Percentiles rank a stretch among this genome's conserved stretches.
Conservation (phyloP, 2,329 filamentous ascomycete genomes). For the Beauveria sp. region DNA sequence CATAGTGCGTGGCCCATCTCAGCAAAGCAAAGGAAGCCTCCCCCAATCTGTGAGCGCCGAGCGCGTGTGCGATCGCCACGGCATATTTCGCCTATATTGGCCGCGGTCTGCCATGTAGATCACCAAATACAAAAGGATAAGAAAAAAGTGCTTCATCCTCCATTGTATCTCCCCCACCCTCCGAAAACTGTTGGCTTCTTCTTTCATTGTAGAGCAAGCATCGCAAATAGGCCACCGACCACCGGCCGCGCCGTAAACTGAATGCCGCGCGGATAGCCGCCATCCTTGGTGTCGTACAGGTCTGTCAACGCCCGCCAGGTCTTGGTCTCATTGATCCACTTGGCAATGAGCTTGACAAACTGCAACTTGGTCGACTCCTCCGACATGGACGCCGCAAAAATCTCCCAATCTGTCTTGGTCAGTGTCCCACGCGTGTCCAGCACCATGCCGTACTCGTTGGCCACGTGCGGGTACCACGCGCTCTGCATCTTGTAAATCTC, state of each 20-base stretch:
- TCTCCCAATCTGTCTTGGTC: conserved; percentile 82
- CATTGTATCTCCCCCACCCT: too few relatives aligned
- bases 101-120: background rate
- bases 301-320: conserved; percentile 69
- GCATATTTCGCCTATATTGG: background rate
- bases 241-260: conserved; percentile 75
- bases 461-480: conserved; percentile 64
- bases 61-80: background rate
- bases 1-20: background rate
- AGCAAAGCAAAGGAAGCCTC: background rate
- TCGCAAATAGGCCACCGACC: conserved; percentile 70
- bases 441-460: conserved; percentile 70
- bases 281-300: conserved; percentile 64
- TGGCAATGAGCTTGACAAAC: conserved; percentile 61
- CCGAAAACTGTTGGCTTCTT: too few relatives aligned
- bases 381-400: conserved; percentile 74
- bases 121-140: background rate
- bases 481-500: conserved; percentile 72
- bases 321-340: conserved; percentile 67
- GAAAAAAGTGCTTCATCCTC: background rate
- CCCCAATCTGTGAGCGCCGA: background rate
- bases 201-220: conserved; percentile 51
- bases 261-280: conserved; percentile 55
- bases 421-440: conserved; percentile 75
- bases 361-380: conserved; percentile 49